Conservation (phyloP, 305 asterid species). For the Fraxinus ornus region DNA sequence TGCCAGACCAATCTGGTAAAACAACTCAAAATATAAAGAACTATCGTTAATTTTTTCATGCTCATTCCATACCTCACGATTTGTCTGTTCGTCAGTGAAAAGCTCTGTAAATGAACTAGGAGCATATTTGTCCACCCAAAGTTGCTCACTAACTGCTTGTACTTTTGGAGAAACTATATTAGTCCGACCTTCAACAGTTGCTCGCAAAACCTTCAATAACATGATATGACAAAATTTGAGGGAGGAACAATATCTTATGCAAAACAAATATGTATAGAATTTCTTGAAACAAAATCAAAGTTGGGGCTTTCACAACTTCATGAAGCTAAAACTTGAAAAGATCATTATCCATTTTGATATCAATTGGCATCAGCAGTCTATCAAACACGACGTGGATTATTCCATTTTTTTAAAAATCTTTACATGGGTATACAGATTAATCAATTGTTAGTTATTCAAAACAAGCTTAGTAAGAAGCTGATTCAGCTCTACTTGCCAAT, state of each 20-base stretch:
- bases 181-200: slow-evolving; percentile 52
- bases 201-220: slow-evolving; percentile 68
- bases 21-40: neutral
- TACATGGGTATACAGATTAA: neutral
- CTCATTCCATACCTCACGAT: slow-evolving; percentile 68
- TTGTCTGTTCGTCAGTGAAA: slow-evolving; percentile 94
- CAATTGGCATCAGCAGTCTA: slow-evolving; percentile 3
- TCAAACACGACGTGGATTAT: neutral
- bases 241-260: slow-evolving; percentile 1
- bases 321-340: slow-evolving; percentile 1
- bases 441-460: neutral
- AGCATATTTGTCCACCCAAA: slow-evolving; percentile 97
- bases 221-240: slow-evolving; percentile 17
- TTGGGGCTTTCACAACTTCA: slow-evolving; percentile 1
- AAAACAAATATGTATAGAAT: neutral
- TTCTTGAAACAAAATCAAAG: slow-evolving; percentile 6
- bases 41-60: too few relatives aligned
- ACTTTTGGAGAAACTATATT: slow-evolving; percentile 39
- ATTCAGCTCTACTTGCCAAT: neutral
- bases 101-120: slow-evolving; percentile 96
- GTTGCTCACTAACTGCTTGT: slow-evolving; percentile 57
- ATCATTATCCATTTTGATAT: slow-evolving; percentile 11
- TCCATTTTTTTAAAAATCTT: neutral
- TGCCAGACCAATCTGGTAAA: slow-evolving; percentile 5
- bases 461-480: neutral